Evolutionary conservation across 148 eudicot species (phyloP).

Genomic region (Polygonum aviculare): DNA sequence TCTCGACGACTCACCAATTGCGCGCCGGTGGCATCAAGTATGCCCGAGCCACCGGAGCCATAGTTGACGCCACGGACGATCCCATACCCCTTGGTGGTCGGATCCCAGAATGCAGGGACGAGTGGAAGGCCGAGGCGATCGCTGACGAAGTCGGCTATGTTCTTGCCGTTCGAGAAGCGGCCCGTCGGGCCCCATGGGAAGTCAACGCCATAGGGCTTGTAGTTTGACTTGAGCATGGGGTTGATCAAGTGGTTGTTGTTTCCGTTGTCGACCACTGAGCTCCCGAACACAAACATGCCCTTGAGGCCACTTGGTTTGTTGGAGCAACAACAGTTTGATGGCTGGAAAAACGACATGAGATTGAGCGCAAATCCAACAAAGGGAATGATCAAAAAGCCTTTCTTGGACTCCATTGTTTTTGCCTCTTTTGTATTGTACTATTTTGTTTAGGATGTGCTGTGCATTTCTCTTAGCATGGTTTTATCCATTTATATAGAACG

Average conservation of each 20-base stretch:
- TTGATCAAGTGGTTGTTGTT: slow-evolving; percentile 23
- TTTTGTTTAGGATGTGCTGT: not conserved
- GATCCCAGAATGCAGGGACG: slow-evolving; percentile 21
- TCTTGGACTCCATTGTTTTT: not conserved
- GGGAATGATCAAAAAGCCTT: not conserved
- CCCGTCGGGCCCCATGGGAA: slow-evolving; percentile 17
- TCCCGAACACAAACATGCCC: slow-evolving; percentile 33
- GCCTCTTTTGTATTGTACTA: not conserved
- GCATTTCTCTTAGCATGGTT: not conserved
- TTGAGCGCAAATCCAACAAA: not conserved
- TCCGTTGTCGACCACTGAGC: slow-evolving; percentile 32
- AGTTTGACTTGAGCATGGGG: slow-evolving; percentile 20
- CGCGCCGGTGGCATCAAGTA: slow-evolving; percentile 25
- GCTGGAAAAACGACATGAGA: not conserved
- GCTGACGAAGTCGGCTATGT: slow-evolving; percentile 19
- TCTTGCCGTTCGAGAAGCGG: slow-evolving; percentile 27
- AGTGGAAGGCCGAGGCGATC: slow-evolving; percentile 20
- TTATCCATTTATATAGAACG: no score
- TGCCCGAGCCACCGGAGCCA: slow-evolving; percentile 32
- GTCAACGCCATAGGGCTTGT: slow-evolving; percentile 31
- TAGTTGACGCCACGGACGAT: slow-evolving; percentile 27
- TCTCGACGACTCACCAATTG: slow-evolving; percentile 13
- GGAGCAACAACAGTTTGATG: not conserved
- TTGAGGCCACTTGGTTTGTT: not conserved
- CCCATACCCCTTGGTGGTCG: slow-evolving; percentile 1